phyloP scores from a whole-genome alignment of 176 grass and related monocot genomes.

The Triticum dicoccoides region DNA sequence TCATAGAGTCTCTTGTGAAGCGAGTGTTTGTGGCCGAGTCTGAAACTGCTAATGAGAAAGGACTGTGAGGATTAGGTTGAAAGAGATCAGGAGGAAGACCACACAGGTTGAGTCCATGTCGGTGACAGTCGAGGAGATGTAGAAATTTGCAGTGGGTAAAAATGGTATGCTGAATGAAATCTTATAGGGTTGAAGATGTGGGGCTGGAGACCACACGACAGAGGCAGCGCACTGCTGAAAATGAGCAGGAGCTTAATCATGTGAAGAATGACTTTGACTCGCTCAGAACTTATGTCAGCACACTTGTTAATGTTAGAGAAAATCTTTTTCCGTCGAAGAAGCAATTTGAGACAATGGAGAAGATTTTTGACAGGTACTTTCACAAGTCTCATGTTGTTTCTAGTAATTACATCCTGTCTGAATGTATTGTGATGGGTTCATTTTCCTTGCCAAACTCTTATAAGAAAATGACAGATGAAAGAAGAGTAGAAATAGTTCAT shows the following conservation, averaged over 20 bases:
- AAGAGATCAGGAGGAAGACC: constrained; percentile 74
- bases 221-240: constrained; percentile 74
- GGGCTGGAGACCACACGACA: constrained; percentile 70
- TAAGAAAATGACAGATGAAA: neutral
- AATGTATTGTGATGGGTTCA: neutral
- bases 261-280: constrained; percentile 88
- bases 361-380: constrained; percentile 80
- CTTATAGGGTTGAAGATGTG: constrained; percentile 86
- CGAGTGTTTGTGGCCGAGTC: constrained; percentile 69
- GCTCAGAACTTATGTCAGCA: constrained; percentile 68
- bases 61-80: constrained; percentile 67
- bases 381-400: neutral
- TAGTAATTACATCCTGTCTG: neutral
- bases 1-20: constrained; percentile 82
- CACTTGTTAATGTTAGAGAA: constrained; percentile 79
- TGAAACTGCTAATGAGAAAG: constrained; percentile 58
- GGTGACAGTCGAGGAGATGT: constrained; percentile 82
- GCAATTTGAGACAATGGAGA: constrained; percentile 77
- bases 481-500: neutral
- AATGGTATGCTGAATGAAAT: constrained; percentile 79
- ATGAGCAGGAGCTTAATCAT: constrained; percentile 74
- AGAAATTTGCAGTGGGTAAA: constrained; percentile 71
- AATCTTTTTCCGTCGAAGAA: constrained; percentile 73
- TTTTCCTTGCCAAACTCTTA: neutral
- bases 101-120: constrained; percentile 75